These are phyloP conservation scores for Trichosporon sp. DNA, from an alignment of 1,284 basidiomycete species.

Conservation along the genomic window DNA sequence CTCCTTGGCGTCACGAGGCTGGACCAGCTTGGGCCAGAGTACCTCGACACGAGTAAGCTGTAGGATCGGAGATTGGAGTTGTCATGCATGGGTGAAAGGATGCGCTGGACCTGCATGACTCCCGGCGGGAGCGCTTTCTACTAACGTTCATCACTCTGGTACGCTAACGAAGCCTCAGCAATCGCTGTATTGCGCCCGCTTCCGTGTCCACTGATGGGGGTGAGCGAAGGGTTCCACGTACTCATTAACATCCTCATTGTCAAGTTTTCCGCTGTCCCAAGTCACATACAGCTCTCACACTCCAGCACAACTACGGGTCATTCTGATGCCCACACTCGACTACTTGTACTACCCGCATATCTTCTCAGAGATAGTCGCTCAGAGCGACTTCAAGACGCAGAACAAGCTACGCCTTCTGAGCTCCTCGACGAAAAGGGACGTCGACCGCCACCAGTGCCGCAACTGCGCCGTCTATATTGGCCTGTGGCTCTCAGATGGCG, in stretches of 20 bases:
- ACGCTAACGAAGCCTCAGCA: no score
- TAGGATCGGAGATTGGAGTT: conserved; percentile 2
- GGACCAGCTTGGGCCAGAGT: conserved; percentile 42
- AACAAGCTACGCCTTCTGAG: background rate
- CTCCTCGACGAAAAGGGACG: background rate
- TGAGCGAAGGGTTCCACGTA: no score
- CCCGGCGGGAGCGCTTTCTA: no score
- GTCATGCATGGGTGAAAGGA: background rate
- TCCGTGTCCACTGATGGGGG: no score
- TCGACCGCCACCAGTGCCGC: background rate
- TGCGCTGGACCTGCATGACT: no score
- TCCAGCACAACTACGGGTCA: background rate
- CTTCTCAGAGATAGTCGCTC: background rate
- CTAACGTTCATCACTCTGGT: no score
- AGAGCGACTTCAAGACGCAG: background rate
- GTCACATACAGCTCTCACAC: no score
- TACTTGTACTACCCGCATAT: background rate
- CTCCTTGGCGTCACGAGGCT: conserved; percentile 69
- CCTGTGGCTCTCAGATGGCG: background rate
- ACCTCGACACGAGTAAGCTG: conserved; percentile 29
- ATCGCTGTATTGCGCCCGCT: no score
- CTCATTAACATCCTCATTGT: no score
- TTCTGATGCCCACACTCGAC: background rate
- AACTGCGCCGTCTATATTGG: background rate
- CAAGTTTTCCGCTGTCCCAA: no score